Conservation (phyloP, 2,329 filamentous ascomycete genomes). For the Simplicillium aogashimaense region DNA sequence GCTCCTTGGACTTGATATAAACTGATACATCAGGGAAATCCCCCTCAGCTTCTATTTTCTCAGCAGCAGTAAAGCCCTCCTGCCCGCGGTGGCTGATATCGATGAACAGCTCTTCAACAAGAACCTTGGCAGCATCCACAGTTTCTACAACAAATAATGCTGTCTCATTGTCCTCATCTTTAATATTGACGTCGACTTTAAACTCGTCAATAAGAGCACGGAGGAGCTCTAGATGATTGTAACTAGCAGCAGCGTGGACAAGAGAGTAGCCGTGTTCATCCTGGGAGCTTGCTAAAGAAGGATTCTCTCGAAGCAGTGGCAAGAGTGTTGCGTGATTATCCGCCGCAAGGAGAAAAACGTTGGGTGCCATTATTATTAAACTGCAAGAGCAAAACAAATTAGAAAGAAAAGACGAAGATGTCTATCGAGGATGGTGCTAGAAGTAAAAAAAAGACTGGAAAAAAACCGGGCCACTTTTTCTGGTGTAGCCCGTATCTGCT, state of each 20-base stretch:
- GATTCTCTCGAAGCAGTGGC: conserved; percentile 62
- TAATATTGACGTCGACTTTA: conserved; percentile 67
- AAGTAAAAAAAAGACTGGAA: no score
- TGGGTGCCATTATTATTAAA: conserved; percentile 34
- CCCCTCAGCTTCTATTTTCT: conserved; percentile 70
- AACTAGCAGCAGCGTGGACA: conserved; percentile 85
- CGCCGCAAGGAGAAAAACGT: conserved; percentile 68
- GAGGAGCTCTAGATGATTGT: conserved; percentile 76
- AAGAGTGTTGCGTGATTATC: conserved; percentile 70
- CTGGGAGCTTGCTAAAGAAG: conserved; percentile 66
- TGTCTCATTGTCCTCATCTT: conserved; percentile 87
- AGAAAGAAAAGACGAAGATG: no score
- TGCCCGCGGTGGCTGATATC: conserved; percentile 56
- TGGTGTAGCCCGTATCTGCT: no score
- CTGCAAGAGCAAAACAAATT: no score
- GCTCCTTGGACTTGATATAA: conserved; percentile 43
- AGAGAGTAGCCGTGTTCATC: conserved; percentile 93
- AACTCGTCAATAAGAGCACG: conserved; percentile 67
- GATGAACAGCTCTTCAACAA: conserved; percentile 75
- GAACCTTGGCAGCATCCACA: conserved; percentile 62
- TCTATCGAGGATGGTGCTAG: no score
- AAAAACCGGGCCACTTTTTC: no score
- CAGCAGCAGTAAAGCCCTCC: conserved; percentile 69
- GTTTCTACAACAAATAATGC: conserved; percentile 90
- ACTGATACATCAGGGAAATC: conserved; percentile 67